phyloP scores from a whole-genome alignment of 2,329 filamentous ascomycete genomes.

The Stagonosporopsis rhizophila region DNA sequence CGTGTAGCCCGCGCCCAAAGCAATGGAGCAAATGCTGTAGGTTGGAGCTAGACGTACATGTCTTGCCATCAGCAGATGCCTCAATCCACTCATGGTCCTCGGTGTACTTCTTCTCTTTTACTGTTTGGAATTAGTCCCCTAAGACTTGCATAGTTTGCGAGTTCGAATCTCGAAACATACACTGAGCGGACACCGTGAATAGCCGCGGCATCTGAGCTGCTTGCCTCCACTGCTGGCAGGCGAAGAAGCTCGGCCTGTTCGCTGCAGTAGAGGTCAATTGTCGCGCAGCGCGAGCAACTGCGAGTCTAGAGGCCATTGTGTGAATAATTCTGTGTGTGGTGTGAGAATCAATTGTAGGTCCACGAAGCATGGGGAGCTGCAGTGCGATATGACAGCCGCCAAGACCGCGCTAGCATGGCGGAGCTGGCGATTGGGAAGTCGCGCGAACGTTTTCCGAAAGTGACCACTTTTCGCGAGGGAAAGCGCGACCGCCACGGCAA shows the following conservation, averaged over 20 bases:
- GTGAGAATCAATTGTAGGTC: constrained; percentile 18
- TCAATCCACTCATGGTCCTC: constrained; percentile 99
- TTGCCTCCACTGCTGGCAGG: constrained; percentile 36
- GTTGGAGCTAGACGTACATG: constrained; percentile 59
- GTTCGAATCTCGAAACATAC: constrained; percentile 29
- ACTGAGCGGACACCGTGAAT: constrained; percentile 48
- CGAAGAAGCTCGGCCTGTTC: constrained; percentile 33
- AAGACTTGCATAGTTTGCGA: constrained; percentile 3
- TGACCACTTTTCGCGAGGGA: constrained; percentile 26
- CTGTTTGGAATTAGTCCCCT: constrained; percentile 51
- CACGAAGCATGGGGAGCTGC: constrained; percentile 11
- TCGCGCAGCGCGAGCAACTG: constrained; percentile 43
- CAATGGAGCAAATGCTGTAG: neutral
- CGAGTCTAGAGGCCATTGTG: constrained; percentile 47
- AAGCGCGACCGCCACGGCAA: constrained; percentile 13
- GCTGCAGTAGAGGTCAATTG: constrained; percentile 42
- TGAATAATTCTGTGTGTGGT: constrained; percentile 13
- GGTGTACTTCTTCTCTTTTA: constrained; percentile 82
- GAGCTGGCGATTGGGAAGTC: constrained; percentile 17
- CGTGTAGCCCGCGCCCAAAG: neutral
- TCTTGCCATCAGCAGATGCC: constrained; percentile 80
- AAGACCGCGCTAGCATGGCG: constrained; percentile 16
- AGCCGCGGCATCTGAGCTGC: constrained; percentile 39
- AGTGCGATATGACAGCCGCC: constrained; percentile 9
- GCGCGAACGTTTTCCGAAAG: constrained; percentile 31